Percentiles rank a stretch among this genome's conserved stretches.
Conservation (phyloP, 1,284 basidiomycete species). For the Apiotrichum siamense region DNA sequence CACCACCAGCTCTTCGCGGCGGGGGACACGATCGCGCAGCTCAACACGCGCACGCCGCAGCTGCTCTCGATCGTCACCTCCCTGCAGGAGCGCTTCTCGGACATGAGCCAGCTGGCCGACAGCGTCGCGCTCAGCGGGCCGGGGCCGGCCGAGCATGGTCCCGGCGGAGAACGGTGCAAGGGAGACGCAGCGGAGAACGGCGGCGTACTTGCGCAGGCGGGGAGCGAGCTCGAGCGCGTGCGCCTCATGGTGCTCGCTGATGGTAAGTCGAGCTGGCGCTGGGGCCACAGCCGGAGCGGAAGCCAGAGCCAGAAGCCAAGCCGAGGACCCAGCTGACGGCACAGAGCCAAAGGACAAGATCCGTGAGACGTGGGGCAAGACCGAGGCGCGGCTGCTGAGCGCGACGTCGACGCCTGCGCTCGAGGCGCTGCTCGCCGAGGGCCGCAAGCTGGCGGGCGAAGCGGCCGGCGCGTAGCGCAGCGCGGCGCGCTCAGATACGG, state of each 20-base stretch:
- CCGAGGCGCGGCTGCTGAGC: conserved; percentile 3
- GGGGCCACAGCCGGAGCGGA: no score
- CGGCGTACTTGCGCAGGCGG: conserved; percentile 2
- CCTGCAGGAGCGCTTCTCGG: conserved; percentile 44
- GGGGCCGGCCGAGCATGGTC: no score
- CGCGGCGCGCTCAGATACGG: no score
- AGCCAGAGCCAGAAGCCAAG: no score
- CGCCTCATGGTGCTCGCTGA: conserved; percentile 32
- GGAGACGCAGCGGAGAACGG: not conserved
- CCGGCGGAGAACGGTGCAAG: no score
- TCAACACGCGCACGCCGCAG: conserved; percentile 46
- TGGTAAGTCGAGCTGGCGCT: conserved; percentile 15
- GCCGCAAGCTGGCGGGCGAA: conserved; percentile 8
- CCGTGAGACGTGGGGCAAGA: conserved; percentile 1
- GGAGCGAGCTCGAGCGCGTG: conserved; percentile 21
- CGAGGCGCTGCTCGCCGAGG: conserved; percentile 9
- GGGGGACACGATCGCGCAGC: conserved; percentile 42
- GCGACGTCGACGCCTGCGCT: not conserved
- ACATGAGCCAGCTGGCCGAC: conserved; percentile 43
- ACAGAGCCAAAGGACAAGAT: conserved; percentile 6
- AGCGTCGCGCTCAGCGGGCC: conserved; percentile 29
- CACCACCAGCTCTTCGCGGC: conserved; percentile 48
- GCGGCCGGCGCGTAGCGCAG: not conserved
- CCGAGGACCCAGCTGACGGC: not conserved
- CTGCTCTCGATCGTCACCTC: conserved; percentile 42